A percentile compares a stretch with the other conserved stretches of the same genome.
Conservation (phyloP, 495 filamentous ascomycete species). For the Aspergillus incahuasiensis region DNA sequence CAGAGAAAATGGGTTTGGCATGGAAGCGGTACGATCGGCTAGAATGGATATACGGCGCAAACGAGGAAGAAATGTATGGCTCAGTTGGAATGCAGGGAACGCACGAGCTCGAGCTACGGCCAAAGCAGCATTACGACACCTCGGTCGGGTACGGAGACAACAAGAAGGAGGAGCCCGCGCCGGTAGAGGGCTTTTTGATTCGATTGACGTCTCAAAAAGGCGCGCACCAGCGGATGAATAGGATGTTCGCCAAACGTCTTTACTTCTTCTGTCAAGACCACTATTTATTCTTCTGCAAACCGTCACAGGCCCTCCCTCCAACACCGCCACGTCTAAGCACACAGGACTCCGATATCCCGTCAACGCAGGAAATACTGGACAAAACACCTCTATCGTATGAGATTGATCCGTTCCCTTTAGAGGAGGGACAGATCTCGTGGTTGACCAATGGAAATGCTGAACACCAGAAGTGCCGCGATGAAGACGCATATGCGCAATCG, state of each 20-base stretch:
- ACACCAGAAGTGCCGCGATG: constrained; percentile 46
- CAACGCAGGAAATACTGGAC: constrained; percentile 51
- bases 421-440: constrained; percentile 56
- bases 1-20: constrained; percentile 64
- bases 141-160: constrained; percentile 32
- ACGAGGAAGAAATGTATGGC: constrained; percentile 72
- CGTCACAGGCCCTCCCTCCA: constrained; percentile 60
- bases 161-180: constrained; percentile 54
- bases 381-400: constrained; percentile 59
- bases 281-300: constrained; percentile 61
- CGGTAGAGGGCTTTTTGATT: constrained; percentile 69
- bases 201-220: constrained; percentile 65
- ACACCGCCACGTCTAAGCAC: constrained; percentile 54
- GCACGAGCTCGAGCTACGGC: constrained; percentile 69
- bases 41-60: constrained; percentile 67
- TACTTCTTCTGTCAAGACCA: constrained; percentile 70
- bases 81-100: constrained; percentile 68
- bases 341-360: constrained; percentile 46
- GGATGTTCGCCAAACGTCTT: constrained; percentile 64
- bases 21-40: constrained; percentile 75
- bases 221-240: constrained; percentile 53
- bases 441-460: constrained; percentile 42
- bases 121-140: constrained; percentile 67
- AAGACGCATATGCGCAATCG: constrained; percentile 58
- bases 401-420: constrained; percentile 57